Conservation (phyloP, 2,329 filamentous ascomycete species). For the Bipolaris victoriae region DNA sequence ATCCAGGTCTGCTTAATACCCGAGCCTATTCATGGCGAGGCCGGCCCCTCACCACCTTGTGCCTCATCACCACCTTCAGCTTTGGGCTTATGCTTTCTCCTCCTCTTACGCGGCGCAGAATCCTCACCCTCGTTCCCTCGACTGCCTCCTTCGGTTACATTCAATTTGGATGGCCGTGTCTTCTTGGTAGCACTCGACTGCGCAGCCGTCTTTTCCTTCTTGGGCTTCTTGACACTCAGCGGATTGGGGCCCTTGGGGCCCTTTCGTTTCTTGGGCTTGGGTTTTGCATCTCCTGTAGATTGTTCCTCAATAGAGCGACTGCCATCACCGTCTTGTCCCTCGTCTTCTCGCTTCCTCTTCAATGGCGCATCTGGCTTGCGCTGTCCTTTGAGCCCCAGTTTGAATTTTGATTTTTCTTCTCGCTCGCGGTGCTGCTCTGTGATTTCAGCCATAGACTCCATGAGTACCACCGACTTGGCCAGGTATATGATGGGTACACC, state of each 20-base stretch:
- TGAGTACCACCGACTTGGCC: constrained; percentile 76
- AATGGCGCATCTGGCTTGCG: constrained; percentile 35
- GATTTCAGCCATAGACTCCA: constrained; percentile 75
- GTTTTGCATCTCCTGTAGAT: constrained; percentile 28
- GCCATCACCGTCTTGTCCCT: constrained; percentile 49
- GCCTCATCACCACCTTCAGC: constrained; percentile 29
- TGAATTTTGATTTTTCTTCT: constrained; percentile 77
- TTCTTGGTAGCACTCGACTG: constrained; percentile 23
- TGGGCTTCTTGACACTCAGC: constrained; percentile 71
- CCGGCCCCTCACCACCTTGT: constrained; percentile 22
- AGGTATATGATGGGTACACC: constrained; percentile 82
- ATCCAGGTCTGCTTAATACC: neutral
- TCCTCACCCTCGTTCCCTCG: constrained; percentile 25
- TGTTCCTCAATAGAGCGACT: constrained; percentile 27
- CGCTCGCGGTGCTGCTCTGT: constrained; percentile 67
- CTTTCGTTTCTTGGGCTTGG: constrained; percentile 60
- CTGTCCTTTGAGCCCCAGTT: constrained; percentile 66
- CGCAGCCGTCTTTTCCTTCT: constrained; percentile 52
- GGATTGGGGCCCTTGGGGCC: constrained; percentile 75
- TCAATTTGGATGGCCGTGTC: constrained; percentile 17
- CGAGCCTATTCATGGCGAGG: constrained; percentile 27
- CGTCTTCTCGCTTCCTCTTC: constrained; percentile 53
- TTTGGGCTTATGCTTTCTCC: constrained; percentile 49
- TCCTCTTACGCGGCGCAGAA: constrained; percentile 46
- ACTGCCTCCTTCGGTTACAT: constrained; percentile 17